Base-by-base conservation (phyloP, 108 stramenopile species). In the Skeletonema costatum region DNA sequence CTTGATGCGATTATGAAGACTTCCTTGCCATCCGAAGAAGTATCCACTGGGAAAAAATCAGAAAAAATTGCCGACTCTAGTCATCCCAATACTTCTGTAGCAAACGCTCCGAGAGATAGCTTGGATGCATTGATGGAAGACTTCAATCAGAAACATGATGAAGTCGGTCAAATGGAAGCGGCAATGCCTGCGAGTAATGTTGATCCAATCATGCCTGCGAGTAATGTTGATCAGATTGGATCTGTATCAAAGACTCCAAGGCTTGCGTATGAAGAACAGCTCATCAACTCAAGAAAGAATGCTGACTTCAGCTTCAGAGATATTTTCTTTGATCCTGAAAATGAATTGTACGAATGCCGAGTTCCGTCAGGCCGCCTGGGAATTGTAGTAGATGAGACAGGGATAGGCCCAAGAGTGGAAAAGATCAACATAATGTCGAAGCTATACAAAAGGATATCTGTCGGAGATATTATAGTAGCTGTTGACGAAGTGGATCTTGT, bases 401-500 rank as follows among this genome's bases (percentile, higher is more conserved):
- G 44, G 1, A 8, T 46, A 46, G 44, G 44, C 3, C 44, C 44
- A 16, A 46, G 44, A 46, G 14, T 46, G 2, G 9, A 46, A 46
- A 46, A 8, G 11, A 1, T 46, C 2, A 12, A 46, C 14, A 12
- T 3, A 14, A 46, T 46, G 44, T 46, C 44, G 7, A 46, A 8
- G 11, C 14, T 46, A 46, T 4, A 46, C 44, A 12, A 12, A 46
- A 61, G 41, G 13, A 36, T 80, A 29, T 51, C 59, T 64, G 72
- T 72, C n/a, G 78, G 78, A 32, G 78, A 46, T 32, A 73, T 80
- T 10, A 69, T 80, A 31, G 62, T 80, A 13, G 78, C 72, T 13
- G 71, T 80, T 36, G 78, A 80, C 51, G 72, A 80, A 4, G 44
- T 80, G 25, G 78, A 80, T 58, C 64, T 72, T 63, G 72, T 73